A percentile compares a stretch with the other conserved stretches of the same genome.
Evolutionary conservation across 768 basidiomycete genomes (phyloP).

Genomic region (Tricholoma sp.): DNA sequence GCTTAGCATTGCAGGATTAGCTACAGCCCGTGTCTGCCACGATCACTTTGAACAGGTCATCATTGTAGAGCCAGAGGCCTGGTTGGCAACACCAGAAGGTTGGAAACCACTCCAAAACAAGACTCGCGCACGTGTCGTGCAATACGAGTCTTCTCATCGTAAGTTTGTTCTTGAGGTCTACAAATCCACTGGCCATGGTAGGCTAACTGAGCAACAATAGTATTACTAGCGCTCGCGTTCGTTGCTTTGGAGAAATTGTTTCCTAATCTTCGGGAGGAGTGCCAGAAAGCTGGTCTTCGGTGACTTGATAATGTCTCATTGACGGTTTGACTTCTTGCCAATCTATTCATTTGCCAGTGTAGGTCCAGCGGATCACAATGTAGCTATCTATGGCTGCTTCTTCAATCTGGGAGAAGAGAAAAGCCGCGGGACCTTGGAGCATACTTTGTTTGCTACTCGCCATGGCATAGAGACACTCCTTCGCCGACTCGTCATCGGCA

Average conservation of each 20-base stretch:
- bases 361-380: conserved; percentile 11
- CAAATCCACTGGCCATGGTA: too few species aligned
- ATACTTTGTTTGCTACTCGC: conserved; percentile 17
- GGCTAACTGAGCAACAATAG: background rate
- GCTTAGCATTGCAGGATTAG: conserved; percentile 24
- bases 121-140: too few species aligned
- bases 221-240: background rate
- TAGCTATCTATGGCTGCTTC: conserved; percentile 7
- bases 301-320: background rate
- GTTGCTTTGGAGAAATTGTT: background rate
- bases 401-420: conserved; percentile 5
- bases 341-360: conserved; percentile 4
- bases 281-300: background rate
- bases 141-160: conserved; percentile 20
- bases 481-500: conserved; percentile 19
- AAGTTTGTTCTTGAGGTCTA: background rate
- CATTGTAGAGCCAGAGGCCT: conserved; percentile 26
- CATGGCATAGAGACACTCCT: conserved; percentile 24
- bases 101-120: too few species aligned
- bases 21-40: conserved; percentile 25
- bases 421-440: conserved; percentile 9
- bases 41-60: conserved; percentile 27
- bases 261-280: background rate
- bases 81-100: conserved; percentile 18
- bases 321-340: background rate